Percentiles rank a stretch among this genome's conserved stretches.
phyloP scores from a whole-genome alignment of 345 rosid species.

The Brassica nigra region DNA sequence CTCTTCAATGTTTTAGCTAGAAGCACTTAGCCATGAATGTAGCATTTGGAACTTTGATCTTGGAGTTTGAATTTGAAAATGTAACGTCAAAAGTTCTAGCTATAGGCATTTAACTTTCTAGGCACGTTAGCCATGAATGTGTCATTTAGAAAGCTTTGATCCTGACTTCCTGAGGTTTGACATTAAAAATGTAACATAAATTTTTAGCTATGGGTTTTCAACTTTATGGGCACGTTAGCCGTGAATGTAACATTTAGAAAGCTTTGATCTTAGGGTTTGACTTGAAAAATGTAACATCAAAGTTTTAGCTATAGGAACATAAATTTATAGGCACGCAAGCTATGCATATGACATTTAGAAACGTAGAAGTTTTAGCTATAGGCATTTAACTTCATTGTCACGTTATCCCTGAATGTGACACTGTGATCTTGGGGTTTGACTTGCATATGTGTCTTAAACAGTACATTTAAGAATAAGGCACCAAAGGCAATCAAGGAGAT shows the following conservation, averaged over 20 bases:
- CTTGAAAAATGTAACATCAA: background rate
- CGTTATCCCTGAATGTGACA: background rate
- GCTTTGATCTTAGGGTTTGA: background rate
- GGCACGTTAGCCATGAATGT: background rate
- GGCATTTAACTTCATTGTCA: background rate
- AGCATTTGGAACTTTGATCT: background rate
- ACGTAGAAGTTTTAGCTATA: background rate
- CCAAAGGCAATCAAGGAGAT: conserved; percentile 75
- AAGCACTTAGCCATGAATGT: background rate
- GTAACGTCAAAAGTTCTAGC: background rate
- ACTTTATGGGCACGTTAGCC: no score
- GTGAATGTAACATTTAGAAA: no score
- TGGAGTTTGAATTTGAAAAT: background rate
- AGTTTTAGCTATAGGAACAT: background rate
- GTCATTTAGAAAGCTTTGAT: background rate
- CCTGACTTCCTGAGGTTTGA: no score
- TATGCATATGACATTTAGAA: background rate
- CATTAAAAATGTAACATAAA: no score
- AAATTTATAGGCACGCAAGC: background rate
- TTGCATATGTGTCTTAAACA: conserved; percentile 25
- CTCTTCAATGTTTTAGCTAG: background rate
- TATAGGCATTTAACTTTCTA: background rate
- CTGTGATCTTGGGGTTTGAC: background rate
- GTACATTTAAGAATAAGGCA: conserved; percentile 78
- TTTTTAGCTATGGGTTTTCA: no score